Evolutionary conservation across 768 basidiomycete genomes (phyloP).

Genomic region (Coprinopsis strossmayeri): DNA sequence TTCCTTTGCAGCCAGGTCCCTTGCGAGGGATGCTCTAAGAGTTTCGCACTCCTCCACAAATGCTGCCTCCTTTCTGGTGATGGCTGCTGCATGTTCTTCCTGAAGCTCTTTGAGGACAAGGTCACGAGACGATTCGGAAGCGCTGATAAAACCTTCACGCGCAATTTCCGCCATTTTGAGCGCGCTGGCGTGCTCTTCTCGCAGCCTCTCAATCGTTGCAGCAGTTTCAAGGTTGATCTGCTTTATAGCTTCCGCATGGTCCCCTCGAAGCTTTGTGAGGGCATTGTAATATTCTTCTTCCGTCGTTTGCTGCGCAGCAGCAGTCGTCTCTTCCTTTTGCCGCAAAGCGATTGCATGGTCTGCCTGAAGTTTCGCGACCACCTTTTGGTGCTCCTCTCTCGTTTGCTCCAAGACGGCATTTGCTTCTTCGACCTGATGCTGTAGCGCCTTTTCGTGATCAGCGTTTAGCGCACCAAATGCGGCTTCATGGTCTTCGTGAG

Average conservation of each 20-base stretch:
- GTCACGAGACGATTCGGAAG: conserved; percentile 64
- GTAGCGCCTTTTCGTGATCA: conserved; percentile 50
- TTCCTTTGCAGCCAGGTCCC: conserved; percentile 45
- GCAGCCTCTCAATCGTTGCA: conserved; percentile 60
- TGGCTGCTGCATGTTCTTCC: conserved; percentile 63
- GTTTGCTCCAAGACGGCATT: conserved; percentile 40
- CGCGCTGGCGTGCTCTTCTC: conserved; percentile 70
- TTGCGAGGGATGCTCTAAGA: conserved; percentile 57
- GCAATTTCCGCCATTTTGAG: conserved; percentile 71
- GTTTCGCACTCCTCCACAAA: conserved; percentile 61
- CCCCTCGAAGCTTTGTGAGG: conserved; percentile 66
- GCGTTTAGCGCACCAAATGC: conserved; percentile 50
- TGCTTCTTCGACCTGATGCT: conserved; percentile 48
- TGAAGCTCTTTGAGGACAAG: conserved; percentile 59
- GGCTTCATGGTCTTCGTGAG: conserved; percentile 52
- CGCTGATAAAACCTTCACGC: conserved; percentile 65
- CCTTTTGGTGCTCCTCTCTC: conserved; percentile 48
- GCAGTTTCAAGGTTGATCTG: conserved; percentile 54
- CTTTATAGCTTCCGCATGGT: conserved; percentile 62
- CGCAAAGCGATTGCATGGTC: conserved; percentile 54
- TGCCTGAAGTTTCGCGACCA: conserved; percentile 36
- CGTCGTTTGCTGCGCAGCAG: conserved; percentile 53
- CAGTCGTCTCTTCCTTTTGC: conserved; percentile 54
- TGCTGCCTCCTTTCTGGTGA: conserved; percentile 58
- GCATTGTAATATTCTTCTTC: conserved; percentile 82